phyloP scores from a whole-genome alignment of 495 filamentous ascomycete species.

The Thermothielavioides terrestris region DNA sequence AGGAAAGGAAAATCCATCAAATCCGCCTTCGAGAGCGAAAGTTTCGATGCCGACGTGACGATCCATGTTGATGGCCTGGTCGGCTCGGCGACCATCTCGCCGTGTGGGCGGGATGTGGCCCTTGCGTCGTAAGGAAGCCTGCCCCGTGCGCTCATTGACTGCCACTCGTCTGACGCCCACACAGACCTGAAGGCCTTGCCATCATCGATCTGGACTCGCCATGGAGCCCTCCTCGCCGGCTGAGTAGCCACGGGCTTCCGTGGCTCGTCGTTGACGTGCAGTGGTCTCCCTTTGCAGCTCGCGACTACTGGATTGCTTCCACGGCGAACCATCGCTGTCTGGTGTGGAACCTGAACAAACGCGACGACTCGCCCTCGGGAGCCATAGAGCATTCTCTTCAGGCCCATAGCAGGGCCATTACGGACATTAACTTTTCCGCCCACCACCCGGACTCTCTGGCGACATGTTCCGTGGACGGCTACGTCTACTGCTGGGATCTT shows the following conservation, averaged over 20 bases:
- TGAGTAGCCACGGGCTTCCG: conserved; percentile 72
- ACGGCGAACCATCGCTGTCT: conserved; percentile 92
- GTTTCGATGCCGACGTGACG: conserved; percentile 74
- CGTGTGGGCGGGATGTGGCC: conserved; percentile 85
- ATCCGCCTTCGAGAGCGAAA: conserved; percentile 76
- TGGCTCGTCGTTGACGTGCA: conserved; percentile 98
- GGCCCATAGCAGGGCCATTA: conserved; percentile 82
- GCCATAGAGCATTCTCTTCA: conserved; percentile 84
- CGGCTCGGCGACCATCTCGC: conserved; percentile 69
- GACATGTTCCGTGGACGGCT: conserved; percentile 88
- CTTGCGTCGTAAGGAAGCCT: conserved; percentile 62
- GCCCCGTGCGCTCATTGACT: background rate
- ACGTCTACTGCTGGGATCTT: conserved; percentile 90
- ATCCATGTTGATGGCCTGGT: conserved; percentile 68
- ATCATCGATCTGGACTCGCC: conserved; percentile 92
- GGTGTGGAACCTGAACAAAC: conserved; percentile 85
- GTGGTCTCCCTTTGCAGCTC: conserved; percentile 86
- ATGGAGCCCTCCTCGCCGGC: conserved; percentile 76
- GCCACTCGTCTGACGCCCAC: conserved; percentile 24
- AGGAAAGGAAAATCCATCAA: conserved; percentile 43
- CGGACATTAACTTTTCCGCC: conserved; percentile 93
- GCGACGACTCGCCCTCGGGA: conserved; percentile 56
- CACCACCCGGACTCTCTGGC: conserved; percentile 84
- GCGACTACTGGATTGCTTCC: conserved; percentile 88
- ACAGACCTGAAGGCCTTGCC: conserved; percentile 64